Evolutionary conservation across 148 eudicot species (phyloP), one percentile per base, ranked within the genome.

Genomic region (Limonium bicolor): DNA sequence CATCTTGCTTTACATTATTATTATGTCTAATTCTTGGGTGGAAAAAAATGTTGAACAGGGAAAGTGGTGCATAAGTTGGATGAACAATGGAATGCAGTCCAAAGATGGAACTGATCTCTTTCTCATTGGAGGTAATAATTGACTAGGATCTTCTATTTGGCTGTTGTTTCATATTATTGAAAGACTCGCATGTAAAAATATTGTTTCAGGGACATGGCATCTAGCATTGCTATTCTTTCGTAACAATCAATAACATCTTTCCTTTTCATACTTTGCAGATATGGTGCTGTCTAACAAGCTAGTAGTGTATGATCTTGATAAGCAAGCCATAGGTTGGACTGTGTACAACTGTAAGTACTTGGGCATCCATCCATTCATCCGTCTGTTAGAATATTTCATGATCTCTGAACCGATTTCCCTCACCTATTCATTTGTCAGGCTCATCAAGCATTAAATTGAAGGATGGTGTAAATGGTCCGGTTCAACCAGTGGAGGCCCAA

Each of bases 291-390:
- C 92, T 27, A 64, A 65, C 60, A 86, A 75, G 59, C 65, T 86
- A 7, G 79, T 86, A 7, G 52, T 73, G 36, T 86, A 81, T 54
- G 82, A 86, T 50, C 62, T 82, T 8, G 94, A 67, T 49, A 71
- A 76, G 19, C 69, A 66, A 48, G 60, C 74, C 22, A 63, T 86
- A 32, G 96, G 96, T 59, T 86, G 96, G 96, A 58, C 77, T 17
- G 58, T 62, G 3, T 68, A 81, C 70, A 78, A 86, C 53, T 86
- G 96, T 86, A 55, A 77, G 95, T 72, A 40, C 36, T 33, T 5
- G 48, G n/a, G n/a, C n/a, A n/a, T n/a, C n/a, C n/a, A n/a, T n/a
- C 0, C 50, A 1, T 19, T 13, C 25, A 19, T 40, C 1, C n/a
- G 20, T 9, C 31, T 24, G 6, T 13, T 9, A 41, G 27, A 23